Base-by-base conservation (phyloP, 1,139 yeast species). In the Geotrichum australiense region DNA sequence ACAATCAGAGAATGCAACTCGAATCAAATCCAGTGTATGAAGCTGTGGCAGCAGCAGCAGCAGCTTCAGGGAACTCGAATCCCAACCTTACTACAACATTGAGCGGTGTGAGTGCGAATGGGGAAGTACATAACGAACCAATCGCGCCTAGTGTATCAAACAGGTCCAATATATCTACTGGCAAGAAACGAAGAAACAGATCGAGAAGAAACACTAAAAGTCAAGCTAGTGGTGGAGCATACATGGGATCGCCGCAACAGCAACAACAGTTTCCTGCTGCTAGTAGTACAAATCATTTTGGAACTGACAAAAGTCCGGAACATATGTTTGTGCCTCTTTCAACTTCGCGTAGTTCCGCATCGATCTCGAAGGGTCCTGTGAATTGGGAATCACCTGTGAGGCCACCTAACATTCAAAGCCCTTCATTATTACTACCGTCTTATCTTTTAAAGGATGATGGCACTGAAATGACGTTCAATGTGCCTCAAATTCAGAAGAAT, bases 1-100 rank as follows among this genome's bases (percentile, higher is more conserved):
- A 54, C 37, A 46, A 44, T 26, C 51, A 48, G 32, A 51, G 54
- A 3, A 38, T 35, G 21, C 26, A 18, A 5, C 5, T 33, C 2
- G 45, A 42, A 3, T 23, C 39, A 7, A 42, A 37, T 29, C 41
- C 35, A n/a, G 45, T 38, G 18, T 37, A 33, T 18, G 43, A 41
- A n/a, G 37, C 42, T 24, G 32, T 42, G 11, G 45, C 39, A 3
- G 41, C 46, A 4, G 35, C 33, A 11, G 35, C 47, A 26, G 44
- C 42, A 24, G 40, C 46, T 21, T 23, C 42, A 21, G 41, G 41
- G 3, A 39, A 32, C 22, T 34, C 32, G 16, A 34, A 32, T 26
- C 29, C 41, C 40, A 46, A 7, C 35, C 19, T 25, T 5, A 23
- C 33, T 19, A 32, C 28, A n/a, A 34, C 18, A 15, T 14, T 7